Conservation (phyloP, 176 grass and related monocot genomes). For the Areca catechu region DNA sequence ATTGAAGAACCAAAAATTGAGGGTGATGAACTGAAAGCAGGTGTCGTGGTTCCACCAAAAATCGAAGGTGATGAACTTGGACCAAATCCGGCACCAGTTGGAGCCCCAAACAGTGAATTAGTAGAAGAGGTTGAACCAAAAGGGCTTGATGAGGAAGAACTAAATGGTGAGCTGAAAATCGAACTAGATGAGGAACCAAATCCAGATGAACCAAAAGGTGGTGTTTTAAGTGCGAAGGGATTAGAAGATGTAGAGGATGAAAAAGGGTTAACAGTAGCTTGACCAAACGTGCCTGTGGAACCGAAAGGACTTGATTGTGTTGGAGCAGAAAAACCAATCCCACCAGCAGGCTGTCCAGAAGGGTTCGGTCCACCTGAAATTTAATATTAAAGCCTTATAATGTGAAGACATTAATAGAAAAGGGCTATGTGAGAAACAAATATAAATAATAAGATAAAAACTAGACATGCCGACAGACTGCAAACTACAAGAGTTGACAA, state of each 20-base stretch:
- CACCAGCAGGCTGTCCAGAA: conserved; percentile 30
- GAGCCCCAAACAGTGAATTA: conserved; percentile 38
- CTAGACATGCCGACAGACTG: too few relatives aligned
- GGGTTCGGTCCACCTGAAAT: conserved; percentile 61
- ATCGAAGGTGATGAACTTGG: conserved; percentile 30
- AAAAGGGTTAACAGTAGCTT: conserved; percentile 34
- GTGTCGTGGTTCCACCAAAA: conserved; percentile 31
- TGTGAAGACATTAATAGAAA: conserved; percentile 7
- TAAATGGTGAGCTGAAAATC: conserved; percentile 22
- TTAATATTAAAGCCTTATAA: conserved; percentile 28
- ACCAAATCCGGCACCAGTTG: conserved; percentile 44
- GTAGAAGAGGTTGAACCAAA: conserved; percentile 22
- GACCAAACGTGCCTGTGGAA: conserved; percentile 22
- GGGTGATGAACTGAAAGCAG: conserved; percentile 27
- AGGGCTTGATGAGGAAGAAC: conserved; percentile 9
- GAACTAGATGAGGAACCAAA: conserved; percentile 35
- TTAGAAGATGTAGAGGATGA: conserved; percentile 21
- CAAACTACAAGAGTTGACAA: background rate
- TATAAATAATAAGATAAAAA: background rate
- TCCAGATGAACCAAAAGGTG: conserved; percentile 28
- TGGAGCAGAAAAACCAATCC: conserved; percentile 17
- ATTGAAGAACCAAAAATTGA: conserved; percentile 33
- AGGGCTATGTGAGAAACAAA: background rate
- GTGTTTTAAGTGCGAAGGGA: conserved; percentile 49
- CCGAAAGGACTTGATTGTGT: conserved; percentile 22